Evolutionary conservation across 192 early-diverging fungal genomes (phyloP), one percentile per base, ranked within the genome.

Genomic region (Rhizophagus prolifer): DNA sequence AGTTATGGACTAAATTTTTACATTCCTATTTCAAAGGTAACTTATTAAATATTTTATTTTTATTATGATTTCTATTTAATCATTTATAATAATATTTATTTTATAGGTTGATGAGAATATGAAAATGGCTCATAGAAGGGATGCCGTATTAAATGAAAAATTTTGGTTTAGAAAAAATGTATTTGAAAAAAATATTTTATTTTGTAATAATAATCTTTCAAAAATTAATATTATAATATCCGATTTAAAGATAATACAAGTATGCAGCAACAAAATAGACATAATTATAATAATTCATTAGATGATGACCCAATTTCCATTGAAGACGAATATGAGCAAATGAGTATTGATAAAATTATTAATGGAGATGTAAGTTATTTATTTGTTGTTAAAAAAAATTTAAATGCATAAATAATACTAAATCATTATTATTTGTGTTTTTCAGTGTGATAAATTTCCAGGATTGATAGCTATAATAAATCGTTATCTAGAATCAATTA

Each of bases 1-100:
- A 90, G 90, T 72, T 97, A 94, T 80, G 89, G 92, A 71, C 88
- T 97, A 74, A 96, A 98, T 85, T 91, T 99, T 78, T 99, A 99
- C 87, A 94, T 96, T 70, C 96, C 96, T 2, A 88, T 99, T 28
- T 94, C 94, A 70, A 95, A 96, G 87, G 94, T 94, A 82, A 47
- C n/a, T 34, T 54, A 25, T 23, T 54, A 25, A n/a, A 5, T 28
- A 38, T 62, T 59, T 68, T 7, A n/a, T n/a, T 38, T 59, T 65
- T 66, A 16, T 66, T 38, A 36, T 21, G 66, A 61, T 50, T 70
- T 31, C 46, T 61, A 26, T 26, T 14, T 19, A 31, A 58, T 62
- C 3, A 47, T 34, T 25, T 41, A 46, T 62, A 62, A 26, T 38
- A 41, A 30, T 64, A 36, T 7, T 30, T 69, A 71, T 61, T 50